Evolutionary conservation across 225 moss, liverwort and hornwort genomes (phyloP).

Genomic region (Physcomitrium patens): DNA sequence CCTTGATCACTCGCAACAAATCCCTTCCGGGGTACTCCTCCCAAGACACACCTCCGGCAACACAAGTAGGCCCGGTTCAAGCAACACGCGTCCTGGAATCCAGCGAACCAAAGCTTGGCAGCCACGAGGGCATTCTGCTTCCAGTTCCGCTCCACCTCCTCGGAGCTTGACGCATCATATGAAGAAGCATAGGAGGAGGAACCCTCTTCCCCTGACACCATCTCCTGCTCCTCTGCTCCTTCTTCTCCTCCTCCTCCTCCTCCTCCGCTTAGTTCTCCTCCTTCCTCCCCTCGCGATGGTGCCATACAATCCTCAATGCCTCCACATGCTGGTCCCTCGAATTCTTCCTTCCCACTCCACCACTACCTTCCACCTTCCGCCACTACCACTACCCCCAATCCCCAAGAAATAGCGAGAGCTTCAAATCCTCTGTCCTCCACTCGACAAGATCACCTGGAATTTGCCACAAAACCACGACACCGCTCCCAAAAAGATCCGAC

Average conservation of each 20-base stretch:
- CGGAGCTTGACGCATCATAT: constrained; percentile 21
- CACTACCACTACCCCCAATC: not conserved
- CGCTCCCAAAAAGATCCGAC: not conserved
- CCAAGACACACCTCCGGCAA: constrained; percentile 53
- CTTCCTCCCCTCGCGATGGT: constrained; percentile 54
- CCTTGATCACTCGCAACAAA: not conserved
- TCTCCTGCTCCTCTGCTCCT: constrained; percentile 4
- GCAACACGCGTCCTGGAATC: constrained; percentile 70
- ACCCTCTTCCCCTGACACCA: constrained; percentile 25
- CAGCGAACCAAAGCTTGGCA: constrained; percentile 58
- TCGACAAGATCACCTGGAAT: not conserved
- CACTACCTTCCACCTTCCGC: not conserved
- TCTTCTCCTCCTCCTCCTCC: constrained; percentile 26
- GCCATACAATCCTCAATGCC: constrained; percentile 52
- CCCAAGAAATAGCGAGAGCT: constrained; percentile 20
- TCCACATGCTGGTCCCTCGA: not conserved
- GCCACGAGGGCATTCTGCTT: constrained; percentile 48
- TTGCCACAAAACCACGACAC: not conserved
- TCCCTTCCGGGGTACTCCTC: not conserved
- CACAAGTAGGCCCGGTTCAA: constrained; percentile 56
- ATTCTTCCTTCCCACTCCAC: constrained; percentile 25
- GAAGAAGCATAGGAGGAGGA: constrained; percentile 39
- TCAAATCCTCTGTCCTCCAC: not conserved
- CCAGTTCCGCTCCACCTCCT: constrained; percentile 32
- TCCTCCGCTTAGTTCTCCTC: not conserved